These are phyloP conservation scores for Fusarium udum DNA, from an alignment of 2,329 filamentous ascomycete genomes.

Conservation along the genomic window DNA sequence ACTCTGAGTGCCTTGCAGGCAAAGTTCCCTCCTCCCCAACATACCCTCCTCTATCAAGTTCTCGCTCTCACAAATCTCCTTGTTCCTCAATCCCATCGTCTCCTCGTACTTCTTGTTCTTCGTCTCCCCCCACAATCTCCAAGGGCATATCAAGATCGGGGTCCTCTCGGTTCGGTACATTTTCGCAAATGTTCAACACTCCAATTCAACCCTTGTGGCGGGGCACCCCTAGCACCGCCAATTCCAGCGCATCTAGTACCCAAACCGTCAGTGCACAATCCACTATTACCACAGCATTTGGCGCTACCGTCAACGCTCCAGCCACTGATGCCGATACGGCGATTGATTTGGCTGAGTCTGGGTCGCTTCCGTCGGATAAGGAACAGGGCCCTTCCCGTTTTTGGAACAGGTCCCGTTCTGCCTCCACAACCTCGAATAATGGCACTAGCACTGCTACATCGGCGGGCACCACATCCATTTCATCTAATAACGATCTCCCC, in stretches of 20 bases:
- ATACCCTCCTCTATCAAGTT: slow-evolving; percentile 10
- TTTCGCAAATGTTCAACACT: slow-evolving; percentile 42
- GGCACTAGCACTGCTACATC: slow-evolving; percentile 41
- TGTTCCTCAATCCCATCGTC: slow-evolving; percentile 32
- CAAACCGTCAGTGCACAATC: slow-evolving; percentile 26
- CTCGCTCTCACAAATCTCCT: slow-evolving; percentile 8
- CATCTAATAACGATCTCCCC: slow-evolving; percentile 45
- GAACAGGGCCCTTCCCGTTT: slow-evolving; percentile 40
- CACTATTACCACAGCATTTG: slow-evolving; percentile 22
- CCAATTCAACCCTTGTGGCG: slow-evolving; percentile 41
- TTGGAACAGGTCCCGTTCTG: slow-evolving; percentile 41
- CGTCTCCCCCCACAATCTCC: slow-evolving; percentile 38
- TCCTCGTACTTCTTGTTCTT: slow-evolving; percentile 39
- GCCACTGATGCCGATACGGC: slow-evolving; percentile 30
- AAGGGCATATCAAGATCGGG: slow-evolving; percentile 44
- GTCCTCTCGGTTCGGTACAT: slow-evolving; percentile 33
- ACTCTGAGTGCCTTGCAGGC: slow-evolving; percentile 9
- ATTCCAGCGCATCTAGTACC: slow-evolving; percentile 28
- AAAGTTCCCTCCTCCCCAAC: slow-evolving; percentile 31
- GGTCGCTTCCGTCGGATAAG: slow-evolving; percentile 28
- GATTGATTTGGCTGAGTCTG: slow-evolving; percentile 26
- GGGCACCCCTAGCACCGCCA: slow-evolving; percentile 27
- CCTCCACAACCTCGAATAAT: slow-evolving; percentile 40
- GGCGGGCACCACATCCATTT: slow-evolving; percentile 25
- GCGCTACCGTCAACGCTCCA: slow-evolving; percentile 32